Percentiles rank a stretch among this genome's conserved stretches.
Evolutionary conservation across 805 yeast genomes (phyloP).

Genomic region (Scheffersomyces ergatensis): DNA sequence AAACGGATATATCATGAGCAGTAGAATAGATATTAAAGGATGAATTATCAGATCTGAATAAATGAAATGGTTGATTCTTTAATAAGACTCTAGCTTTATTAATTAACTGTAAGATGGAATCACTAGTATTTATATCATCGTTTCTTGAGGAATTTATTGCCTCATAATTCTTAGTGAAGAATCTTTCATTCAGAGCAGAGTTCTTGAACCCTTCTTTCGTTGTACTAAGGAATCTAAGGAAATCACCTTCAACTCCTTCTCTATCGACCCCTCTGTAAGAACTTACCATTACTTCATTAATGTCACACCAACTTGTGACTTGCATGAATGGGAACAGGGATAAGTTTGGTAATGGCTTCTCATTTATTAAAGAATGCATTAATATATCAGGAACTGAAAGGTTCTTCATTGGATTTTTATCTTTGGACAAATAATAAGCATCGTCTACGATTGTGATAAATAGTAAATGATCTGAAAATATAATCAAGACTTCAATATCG

Average conservation of each 20-base stretch:
- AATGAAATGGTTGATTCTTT: constrained; percentile 82
- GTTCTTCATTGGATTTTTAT: constrained; percentile 21
- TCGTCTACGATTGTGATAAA: constrained; percentile 56
- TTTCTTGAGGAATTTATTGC: constrained; percentile 6
- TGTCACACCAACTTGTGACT: constrained; percentile 67
- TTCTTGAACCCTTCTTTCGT: constrained; percentile 23
- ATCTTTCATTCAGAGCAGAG: constrained; percentile 12
- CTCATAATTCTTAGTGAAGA: constrained; percentile 25
- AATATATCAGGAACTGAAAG: constrained; percentile 75
- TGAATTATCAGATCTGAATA: constrained; percentile 52
- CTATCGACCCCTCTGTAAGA: constrained; percentile 30
- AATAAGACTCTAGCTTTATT: constrained; percentile 71
- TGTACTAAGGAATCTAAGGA: constrained; percentile 25
- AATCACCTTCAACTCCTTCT: constrained; percentile 14
- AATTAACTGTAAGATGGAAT: constrained; percentile 52
- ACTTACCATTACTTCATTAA: constrained; percentile 53
- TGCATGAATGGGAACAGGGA: constrained; percentile 58
- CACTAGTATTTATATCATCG: constrained; percentile 11
- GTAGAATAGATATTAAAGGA: constrained; percentile 52
- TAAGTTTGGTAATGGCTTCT: constrained; percentile 61
- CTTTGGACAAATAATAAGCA: constrained; percentile 25
- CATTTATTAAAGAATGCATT: constrained; percentile 88
- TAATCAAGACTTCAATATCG: constrained; percentile 54
- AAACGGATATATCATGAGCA: constrained; percentile 62
- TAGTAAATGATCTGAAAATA: constrained; percentile 79